Evolutionary conservation across 176 grass and related monocot genomes (phyloP).

Genomic region (Saccharum spontaneum): DNA sequence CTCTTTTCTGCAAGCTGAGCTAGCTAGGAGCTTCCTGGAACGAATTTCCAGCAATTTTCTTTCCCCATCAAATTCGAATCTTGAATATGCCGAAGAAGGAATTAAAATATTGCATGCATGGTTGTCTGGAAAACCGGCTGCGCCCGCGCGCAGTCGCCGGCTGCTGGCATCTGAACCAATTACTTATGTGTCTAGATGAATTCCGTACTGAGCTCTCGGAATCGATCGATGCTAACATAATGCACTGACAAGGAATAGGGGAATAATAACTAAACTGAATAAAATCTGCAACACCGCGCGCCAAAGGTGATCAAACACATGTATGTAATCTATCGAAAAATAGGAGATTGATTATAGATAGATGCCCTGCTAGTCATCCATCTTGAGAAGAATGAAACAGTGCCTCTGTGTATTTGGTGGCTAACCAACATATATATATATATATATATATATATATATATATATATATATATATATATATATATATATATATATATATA

Average conservation of each 20-base stretch:
- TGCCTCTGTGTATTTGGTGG: neutral
- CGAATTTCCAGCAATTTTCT: neutral
- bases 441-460: no score
- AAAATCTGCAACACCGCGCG: neutral
- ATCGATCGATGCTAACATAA: neutral
- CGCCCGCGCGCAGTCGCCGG: neutral
- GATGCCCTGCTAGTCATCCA: constrained; percentile 1
- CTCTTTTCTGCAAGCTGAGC: neutral
- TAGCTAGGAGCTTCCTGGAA: neutral
- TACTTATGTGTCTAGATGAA: neutral
- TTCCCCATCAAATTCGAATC: neutral
- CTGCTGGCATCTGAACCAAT: neutral
- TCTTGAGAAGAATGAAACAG: neutral
- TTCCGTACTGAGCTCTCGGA: neutral
- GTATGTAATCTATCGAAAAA: neutral
- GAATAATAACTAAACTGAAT: neutral
- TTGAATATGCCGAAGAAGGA: neutral
- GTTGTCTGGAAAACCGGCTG: no score
- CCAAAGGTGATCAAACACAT: neutral
- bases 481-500: no score
- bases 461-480: no score
- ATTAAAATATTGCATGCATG: neutral
- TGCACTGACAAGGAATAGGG: neutral
- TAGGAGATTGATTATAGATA: neutral
- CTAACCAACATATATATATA: neutral